Base-by-base conservation (phyloP, 768 basidiomycete species). In the Rhizopogon vinicolor region DNA sequence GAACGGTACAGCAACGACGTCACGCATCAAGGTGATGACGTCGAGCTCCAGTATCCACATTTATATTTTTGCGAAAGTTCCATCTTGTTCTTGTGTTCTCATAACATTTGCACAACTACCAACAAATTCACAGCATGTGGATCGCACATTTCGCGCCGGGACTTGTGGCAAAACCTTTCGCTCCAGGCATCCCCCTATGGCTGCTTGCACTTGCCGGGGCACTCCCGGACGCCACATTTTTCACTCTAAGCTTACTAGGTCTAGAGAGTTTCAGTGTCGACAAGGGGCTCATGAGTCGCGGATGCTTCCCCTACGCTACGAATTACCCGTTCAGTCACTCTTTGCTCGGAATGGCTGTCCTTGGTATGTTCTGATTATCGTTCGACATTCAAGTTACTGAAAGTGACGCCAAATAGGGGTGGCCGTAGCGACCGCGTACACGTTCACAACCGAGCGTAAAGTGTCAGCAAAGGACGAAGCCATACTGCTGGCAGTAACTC, bases 321-420 rank as follows among this genome's bases (percentile, higher is more conserved):
- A 63, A 72, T 56, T 67, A 72, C 52, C 68, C 68, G 1, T 68
- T 63, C 59, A 68, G 64, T 41, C 71, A 72, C 33, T 68, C 67
- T 14, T 54, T 69, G 14, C 55, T 56, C 5, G 67, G 67, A 16
- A 66, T 68, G 62, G 54, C 12, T 25, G 48, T 59, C 1, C 44
- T 58, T 39, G 67, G 65, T 65, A 13, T 35, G 43, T 54, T 18
- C 51, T 16, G 9, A n/a, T 44, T 10, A 51, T 16, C 41, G 18
- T 46, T 25, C n/a, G 18, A 35, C 8, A 29, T 19, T 25, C 22
- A 31, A 33, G 25, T 25, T 10, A 29, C 19, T 29, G 37, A 19
- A 5, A n/a, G 33, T 31, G 16, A 37, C 6, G 6, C 16, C 33
- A 39, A 29, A 45, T 40, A 65, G 66, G 65, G 13, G 52, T 64